These are phyloP conservation scores for Kwoniella botswanensis DNA, from an alignment of 768 basidiomycete species.

Conservation along the genomic window DNA sequence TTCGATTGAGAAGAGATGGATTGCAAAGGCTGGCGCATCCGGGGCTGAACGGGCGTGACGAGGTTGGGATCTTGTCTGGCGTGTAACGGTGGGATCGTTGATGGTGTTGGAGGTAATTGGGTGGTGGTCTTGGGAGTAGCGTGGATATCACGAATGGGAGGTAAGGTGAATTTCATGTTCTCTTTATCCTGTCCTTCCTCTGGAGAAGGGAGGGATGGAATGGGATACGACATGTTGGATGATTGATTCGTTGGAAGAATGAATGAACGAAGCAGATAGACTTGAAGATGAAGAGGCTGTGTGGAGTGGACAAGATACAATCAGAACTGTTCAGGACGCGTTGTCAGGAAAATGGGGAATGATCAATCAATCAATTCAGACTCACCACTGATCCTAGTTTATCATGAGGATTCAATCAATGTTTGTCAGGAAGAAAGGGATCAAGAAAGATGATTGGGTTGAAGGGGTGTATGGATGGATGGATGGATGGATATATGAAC, in stretches of 20 bases:
- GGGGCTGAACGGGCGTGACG: slow-evolving; percentile 21
- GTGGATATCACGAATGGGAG: slow-evolving; percentile 24
- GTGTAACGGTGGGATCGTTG: slow-evolving; percentile 11
- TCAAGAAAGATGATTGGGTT: neutral
- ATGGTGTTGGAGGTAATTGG: slow-evolving; percentile 21
- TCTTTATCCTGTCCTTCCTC: slow-evolving; percentile 14
- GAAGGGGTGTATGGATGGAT: neutral
- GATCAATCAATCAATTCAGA: neutral
- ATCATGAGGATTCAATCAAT: neutral
- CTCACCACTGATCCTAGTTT: too few relatives aligned
- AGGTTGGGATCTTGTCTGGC: slow-evolving; percentile 24
- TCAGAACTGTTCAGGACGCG: neutral
- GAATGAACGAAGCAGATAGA: slow-evolving; percentile 2
- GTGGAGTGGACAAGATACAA: slow-evolving; percentile 1
- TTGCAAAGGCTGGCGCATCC: slow-evolving; percentile 23
- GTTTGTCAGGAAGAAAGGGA: neutral
- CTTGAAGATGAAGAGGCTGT: neutral
- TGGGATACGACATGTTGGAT: slow-evolving; percentile 12
- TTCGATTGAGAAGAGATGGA: neutral
- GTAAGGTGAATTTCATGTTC: slow-evolving; percentile 21
- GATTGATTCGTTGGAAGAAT: neutral
- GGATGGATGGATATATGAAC: neutral
- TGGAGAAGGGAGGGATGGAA: slow-evolving; percentile 7
- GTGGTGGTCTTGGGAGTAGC: slow-evolving; percentile 22
- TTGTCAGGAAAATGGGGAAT: slow-evolving; percentile 4